Evolutionary conservation across 352 stramenopile genomes (phyloP), one percentile per base, ranked within the genome.

Genomic region (Globisporangium abappressorium): DNA sequence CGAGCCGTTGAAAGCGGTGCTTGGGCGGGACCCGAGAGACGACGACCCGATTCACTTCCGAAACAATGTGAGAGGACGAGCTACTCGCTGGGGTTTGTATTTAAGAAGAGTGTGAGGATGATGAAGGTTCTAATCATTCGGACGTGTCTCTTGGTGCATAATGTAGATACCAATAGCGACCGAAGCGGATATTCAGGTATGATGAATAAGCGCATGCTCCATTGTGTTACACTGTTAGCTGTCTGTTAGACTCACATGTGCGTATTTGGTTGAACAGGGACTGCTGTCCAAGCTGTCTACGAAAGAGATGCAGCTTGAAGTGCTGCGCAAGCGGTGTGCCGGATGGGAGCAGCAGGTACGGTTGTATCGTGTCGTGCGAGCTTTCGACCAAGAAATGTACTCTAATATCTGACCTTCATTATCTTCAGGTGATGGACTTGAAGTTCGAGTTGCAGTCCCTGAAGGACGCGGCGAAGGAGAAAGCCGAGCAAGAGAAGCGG

Each of bases 361-460:
- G 2, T n/a, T 49, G 41, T 20, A 1, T 1, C n/a, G 41, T 5
- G 7, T 15, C 41, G 2, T 49, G 15, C 7, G 15, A 9, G 41
- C 5, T 49, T 49, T 49, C 41, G 3, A 51, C 47, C 26, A 67
- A 5, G 14, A 46, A 46, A 15, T 12, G 38, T 20, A 46, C 18
- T 20, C 15, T 20, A 7, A 67, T 22, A 53, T 60, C n/a, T 51
- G 41, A 7, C 9, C 5, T 49, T 49, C 1, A 22, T 2, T 49
- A n/a, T 1, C 5, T 11, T 4, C 43, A 85, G 72, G 74, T 85
- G 0, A 83, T 85, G 15, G 69, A 82, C 30, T 58, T 85, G 18
- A 85, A 85, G 51, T 85, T 85, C 66, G 78, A 85, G 64, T 43
- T 85, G 4, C 76, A 85, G 55, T 78, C 71, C 4, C 14, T 84